phyloP scores from a whole-genome alignment of 148 eudicot species.

The Camellia granthamiana region DNA sequence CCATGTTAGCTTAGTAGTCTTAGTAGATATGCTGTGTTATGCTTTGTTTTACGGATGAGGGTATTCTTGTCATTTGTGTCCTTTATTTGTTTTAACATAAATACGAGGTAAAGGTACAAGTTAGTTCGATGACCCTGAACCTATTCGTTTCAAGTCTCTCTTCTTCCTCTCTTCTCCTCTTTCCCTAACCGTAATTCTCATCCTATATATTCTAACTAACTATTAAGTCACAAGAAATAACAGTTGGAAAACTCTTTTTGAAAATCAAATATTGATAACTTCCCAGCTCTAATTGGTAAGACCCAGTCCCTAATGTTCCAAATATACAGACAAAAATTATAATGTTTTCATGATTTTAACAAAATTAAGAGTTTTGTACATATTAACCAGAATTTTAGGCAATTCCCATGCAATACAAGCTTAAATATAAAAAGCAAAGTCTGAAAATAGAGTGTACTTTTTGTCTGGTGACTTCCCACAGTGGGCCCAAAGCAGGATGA shows the following conservation, averaged over 20 bases:
- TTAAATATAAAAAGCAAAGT: background rate
- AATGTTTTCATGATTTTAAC: background rate
- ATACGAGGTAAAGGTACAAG: too few species aligned
- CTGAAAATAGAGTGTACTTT: constrained; percentile 43
- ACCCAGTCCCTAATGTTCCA: background rate
- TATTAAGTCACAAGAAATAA: background rate
- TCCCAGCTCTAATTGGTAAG: background rate
- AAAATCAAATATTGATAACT: background rate
- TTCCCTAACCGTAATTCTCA: too few species aligned
- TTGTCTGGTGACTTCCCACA: constrained; percentile 92
- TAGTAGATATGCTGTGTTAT: too few species aligned
- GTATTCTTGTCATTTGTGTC: too few species aligned
- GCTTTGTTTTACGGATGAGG: too few species aligned
- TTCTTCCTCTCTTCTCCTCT: too few species aligned
- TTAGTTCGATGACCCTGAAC: too few species aligned
- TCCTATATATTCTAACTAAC: too few species aligned
- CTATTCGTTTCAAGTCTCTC: too few species aligned
- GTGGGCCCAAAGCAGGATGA: constrained; percentile 97
- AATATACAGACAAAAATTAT: background rate
- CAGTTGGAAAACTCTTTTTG: background rate
- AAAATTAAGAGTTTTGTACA: background rate
- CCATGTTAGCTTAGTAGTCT: background rate
- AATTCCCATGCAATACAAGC: constrained; percentile 2
- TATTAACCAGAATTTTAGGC: background rate
- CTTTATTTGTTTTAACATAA: too few species aligned